These are phyloP conservation scores for Rhizopogon vesiculosus DNA, from an alignment of 768 basidiomycete species.

Conservation along the genomic window DNA sequence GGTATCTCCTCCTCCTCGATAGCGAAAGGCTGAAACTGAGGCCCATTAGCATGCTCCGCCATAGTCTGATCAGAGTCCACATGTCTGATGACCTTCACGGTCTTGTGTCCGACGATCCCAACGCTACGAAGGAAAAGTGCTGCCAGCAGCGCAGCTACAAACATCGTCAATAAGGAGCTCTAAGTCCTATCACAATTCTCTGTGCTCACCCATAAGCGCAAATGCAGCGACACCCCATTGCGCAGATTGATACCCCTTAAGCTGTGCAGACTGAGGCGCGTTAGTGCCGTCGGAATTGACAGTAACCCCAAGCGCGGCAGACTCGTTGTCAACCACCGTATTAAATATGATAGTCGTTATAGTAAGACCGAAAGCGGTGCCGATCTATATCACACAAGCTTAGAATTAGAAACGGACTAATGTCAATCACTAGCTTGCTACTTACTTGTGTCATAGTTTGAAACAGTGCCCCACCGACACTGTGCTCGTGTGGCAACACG, in stretches of 20 bases:
- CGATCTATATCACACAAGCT: conserved; percentile 40
- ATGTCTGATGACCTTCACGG: background rate
- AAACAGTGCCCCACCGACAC: conserved; percentile 70
- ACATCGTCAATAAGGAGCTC: background rate
- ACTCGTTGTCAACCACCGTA: conserved; percentile 34
- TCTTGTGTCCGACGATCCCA: conserved; percentile 34
- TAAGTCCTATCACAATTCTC: background rate
- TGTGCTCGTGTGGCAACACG: conserved; percentile 64
- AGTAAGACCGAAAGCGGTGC: conserved; percentile 65
- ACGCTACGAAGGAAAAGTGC: conserved; percentile 34
- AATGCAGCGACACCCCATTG: conserved; percentile 65
- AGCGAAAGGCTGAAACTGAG: too few relatives aligned
- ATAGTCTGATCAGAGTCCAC: conserved; percentile 19
- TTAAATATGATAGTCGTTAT: conserved; percentile 71
- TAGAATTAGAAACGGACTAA: background rate
- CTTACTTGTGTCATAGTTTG: conserved; percentile 72
- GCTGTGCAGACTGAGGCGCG: conserved; percentile 31
- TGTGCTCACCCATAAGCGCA: conserved; percentile 47
- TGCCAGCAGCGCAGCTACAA: conserved; percentile 27
- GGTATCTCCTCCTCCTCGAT: too few relatives aligned
- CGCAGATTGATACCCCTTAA: conserved; percentile 57
- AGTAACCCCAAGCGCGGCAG: conserved; percentile 26
- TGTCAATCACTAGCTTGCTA: conserved; percentile 26
- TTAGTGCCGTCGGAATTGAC: conserved; percentile 22
- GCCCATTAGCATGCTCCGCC: background rate